Base-by-base conservation (phyloP, 768 basidiomycete genomes). In the Mrakia hoshinonis region DNA sequence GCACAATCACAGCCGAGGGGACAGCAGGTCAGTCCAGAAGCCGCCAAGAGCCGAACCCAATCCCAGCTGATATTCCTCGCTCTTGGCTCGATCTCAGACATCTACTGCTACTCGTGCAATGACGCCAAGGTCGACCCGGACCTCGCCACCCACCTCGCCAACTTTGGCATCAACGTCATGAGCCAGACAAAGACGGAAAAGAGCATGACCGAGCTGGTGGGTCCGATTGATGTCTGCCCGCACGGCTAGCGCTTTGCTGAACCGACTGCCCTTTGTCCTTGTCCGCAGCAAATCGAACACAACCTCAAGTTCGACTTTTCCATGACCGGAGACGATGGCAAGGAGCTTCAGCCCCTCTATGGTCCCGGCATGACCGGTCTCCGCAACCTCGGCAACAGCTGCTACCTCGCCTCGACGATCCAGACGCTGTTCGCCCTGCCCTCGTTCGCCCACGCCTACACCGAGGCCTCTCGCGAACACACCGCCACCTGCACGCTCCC, bases 1-100 rank as follows among this genome's bases (percentile, higher is more conserved):
- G 96, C 0, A 98, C 95, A 0, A 96, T 99, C 74, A 94, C 94
- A 0, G 90, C 96, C 0, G 94, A 98, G 77, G 95, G 95, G 2
- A 85, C 82, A 1, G 95, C 91, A 69, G 92, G 92, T 91, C 64
- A 36, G 86, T 79, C 10, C 13, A 22, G 18, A 34, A n/a, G 1
- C 18, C 29, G 4, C 36, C 31, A n/a, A n/a, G n/a, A n/a, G n/a
- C n/a, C n/a, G n/a, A n/a, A n/a, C n/a, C n/a, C n/a, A n/a, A n/a
- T n/a, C n/a, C n/a, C 26, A 12, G 54, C 38, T 7, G 18, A 9
- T 26, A 20, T 43, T 38, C 20, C 34, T 7, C 36, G 31, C 20
- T 1, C 22, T 55, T 36, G 36, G 20, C 31, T 34, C 65, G 70
- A 73, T 63, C 13, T 24, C 38, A 91, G 95, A 98, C 76, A 85